phyloP scores from a whole-genome alignment of 257 asterid species.

The Solanum commersonii region DNA sequence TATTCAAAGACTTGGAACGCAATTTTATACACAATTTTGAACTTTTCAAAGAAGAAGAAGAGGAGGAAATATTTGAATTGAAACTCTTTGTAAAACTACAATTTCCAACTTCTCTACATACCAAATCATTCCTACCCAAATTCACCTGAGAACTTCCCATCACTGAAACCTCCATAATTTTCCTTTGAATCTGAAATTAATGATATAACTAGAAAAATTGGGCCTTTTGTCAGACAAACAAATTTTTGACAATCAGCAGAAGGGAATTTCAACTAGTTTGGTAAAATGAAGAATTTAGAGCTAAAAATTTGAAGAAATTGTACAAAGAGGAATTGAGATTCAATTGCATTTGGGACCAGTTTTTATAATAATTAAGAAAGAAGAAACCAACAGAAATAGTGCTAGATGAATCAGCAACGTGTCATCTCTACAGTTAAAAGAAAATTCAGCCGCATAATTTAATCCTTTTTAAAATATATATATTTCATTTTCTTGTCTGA shows the following conservation, averaged over 20 bases:
- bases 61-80: conserved; percentile 20
- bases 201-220: background rate
- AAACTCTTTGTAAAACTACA: conserved; percentile 40
- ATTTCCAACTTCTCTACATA: conserved; percentile 22
- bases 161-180: conserved; percentile 55
- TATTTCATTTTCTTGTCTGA: background rate
- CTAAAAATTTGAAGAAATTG: background rate
- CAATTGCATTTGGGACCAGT: background rate
- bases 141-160: conserved; percentile 61
- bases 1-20: conserved; percentile 31
- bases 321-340: background rate
- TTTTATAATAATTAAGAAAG: background rate
- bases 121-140: conserved; percentile 26
- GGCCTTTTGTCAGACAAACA: background rate
- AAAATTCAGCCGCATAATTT: background rate
- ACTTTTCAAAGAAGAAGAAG: conserved; percentile 14
- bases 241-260: background rate
- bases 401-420: conserved; percentile 12
- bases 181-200: background rate
- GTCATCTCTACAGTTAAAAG: background rate
- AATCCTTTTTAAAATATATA: background rate
- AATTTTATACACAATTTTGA: conserved; percentile 12
- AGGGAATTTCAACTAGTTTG: background rate
- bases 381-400: background rate
- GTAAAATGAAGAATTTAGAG: background rate